These are phyloP conservation scores for Chlamydomonas asymmetrica DNA, from an alignment of 139 green algal species.

Conservation along the genomic window DNA sequence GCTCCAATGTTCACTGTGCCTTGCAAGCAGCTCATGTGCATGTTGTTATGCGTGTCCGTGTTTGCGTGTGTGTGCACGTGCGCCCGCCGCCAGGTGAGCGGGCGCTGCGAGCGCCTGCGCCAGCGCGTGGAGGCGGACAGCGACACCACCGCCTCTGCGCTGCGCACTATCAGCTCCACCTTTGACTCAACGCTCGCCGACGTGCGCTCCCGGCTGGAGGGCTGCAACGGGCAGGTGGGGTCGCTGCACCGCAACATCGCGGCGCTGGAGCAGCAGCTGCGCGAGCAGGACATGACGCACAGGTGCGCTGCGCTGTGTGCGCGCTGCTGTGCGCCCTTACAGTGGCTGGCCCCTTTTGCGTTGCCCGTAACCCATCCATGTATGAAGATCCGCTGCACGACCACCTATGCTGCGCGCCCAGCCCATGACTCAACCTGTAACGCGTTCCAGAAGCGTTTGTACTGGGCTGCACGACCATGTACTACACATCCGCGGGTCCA, in stretches of 20 bases:
- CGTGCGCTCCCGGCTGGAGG: conserved; percentile 24
- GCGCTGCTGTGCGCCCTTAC: neutral
- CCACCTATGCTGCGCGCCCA: too few relatives aligned
- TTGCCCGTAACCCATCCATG: too few relatives aligned
- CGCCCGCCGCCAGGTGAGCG: conserved; percentile 21
- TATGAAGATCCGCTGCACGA: too few relatives aligned
- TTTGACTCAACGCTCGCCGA: conserved; percentile 38
- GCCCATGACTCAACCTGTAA: too few relatives aligned
- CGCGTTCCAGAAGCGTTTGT: too few relatives aligned
- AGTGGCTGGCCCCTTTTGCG: too few relatives aligned
- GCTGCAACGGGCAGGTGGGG: conserved; percentile 10
- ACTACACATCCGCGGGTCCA: too few relatives aligned
- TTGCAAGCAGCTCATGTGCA: neutral
- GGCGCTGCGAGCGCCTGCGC: conserved; percentile 33
- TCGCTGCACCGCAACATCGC: conserved; percentile 23
- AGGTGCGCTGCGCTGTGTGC: neutral
- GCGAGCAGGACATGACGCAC: conserved; percentile 10
- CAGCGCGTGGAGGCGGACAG: conserved; percentile 41
- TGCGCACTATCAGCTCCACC: conserved; percentile 29
- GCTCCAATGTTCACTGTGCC: too few relatives aligned
- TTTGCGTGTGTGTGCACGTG: neutral
- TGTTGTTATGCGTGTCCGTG: neutral
- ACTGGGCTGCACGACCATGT: too few relatives aligned
- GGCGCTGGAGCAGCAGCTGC: conserved; percentile 11
- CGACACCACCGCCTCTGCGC: conserved; percentile 35